Conservation (phyloP, 352 stramenopile genomes). For the Globisporangium polare region DNA sequence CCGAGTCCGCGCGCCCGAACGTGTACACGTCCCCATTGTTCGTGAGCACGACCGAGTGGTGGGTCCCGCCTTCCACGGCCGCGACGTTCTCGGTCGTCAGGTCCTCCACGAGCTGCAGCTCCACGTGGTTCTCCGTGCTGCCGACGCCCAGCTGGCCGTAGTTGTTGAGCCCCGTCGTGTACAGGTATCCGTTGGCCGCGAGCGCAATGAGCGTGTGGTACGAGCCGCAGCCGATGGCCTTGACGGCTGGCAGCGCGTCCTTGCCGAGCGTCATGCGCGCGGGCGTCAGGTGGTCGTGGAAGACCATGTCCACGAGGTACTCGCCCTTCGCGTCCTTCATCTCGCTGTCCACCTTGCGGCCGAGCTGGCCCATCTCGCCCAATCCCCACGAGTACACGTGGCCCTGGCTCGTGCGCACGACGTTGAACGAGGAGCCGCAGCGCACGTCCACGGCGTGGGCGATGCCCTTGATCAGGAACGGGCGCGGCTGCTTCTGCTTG, state of each 20-base stretch:
- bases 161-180: constrained; percentile 93
- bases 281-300: constrained; percentile 75
- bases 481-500: constrained; percentile 71
- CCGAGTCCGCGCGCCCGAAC: constrained; percentile 93
- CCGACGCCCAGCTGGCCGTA: constrained; percentile 97
- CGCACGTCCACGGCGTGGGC: constrained; percentile 71
- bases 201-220: constrained; percentile 84
- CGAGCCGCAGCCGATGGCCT: constrained; percentile 84
- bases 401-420: constrained; percentile 83
- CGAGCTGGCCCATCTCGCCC: constrained; percentile 87
- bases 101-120: constrained; percentile 74
- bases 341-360: constrained; percentile 48
- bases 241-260: constrained; percentile 46
- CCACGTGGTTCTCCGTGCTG: constrained; percentile 64
- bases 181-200: constrained; percentile 77
- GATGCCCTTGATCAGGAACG: constrained; percentile 58
- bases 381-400: constrained; percentile 91
- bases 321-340: constrained; percentile 67
- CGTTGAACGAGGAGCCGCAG: constrained; percentile 84
- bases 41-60: constrained; percentile 92
- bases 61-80: constrained; percentile 85
- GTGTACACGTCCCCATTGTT: constrained; percentile 86
- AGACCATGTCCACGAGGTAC: constrained; percentile 79
- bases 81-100: constrained; percentile 60
- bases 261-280: constrained; percentile 57